Percentiles rank a stretch among this genome's conserved stretches.
phyloP scores from a whole-genome alignment of 2,329 filamentous ascomycete genomes.

The Colletotrichum graminicola region DNA sequence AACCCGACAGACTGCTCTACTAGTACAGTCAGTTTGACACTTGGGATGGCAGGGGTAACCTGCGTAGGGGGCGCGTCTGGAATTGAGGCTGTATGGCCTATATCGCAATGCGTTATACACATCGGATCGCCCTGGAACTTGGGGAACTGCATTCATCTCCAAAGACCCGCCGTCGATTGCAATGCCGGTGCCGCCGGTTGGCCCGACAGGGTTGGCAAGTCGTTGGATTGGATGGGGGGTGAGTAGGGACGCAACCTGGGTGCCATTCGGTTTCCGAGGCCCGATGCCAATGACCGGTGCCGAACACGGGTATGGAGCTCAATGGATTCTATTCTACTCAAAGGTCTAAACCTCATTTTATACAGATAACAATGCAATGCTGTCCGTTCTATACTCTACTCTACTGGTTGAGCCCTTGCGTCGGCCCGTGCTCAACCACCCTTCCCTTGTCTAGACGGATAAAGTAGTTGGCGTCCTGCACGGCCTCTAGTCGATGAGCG shows the following conservation, averaged over 20 bases:
- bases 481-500: conserved; percentile 74
- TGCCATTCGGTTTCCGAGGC: not conserved
- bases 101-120: conserved; percentile 26
- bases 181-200: not conserved
- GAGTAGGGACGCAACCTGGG: not conserved
- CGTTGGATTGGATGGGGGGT: not conserved
- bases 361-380: not conserved
- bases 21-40: conserved; percentile 29
- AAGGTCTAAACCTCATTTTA: no score
- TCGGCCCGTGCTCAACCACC: conserved; percentile 63
- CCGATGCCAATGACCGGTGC: not conserved
- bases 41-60: conserved; percentile 24
- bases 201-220: not conserved
- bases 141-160: not conserved
- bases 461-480: conserved; percentile 68
- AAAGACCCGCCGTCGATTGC: not conserved
- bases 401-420: conserved; percentile 39
- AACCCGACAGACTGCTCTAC: conserved; percentile 22
- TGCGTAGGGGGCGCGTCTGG: conserved; percentile 8
- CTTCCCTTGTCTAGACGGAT: conserved; percentile 65
- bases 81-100: conserved; percentile 21
- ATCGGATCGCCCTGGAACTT: not conserved
- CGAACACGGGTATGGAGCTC: not conserved
- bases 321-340: not conserved
- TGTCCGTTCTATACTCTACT: not conserved